Base-by-base conservation (phyloP, 192 early-diverging fungal genomes). In the Gigaspora rosea region DNA sequence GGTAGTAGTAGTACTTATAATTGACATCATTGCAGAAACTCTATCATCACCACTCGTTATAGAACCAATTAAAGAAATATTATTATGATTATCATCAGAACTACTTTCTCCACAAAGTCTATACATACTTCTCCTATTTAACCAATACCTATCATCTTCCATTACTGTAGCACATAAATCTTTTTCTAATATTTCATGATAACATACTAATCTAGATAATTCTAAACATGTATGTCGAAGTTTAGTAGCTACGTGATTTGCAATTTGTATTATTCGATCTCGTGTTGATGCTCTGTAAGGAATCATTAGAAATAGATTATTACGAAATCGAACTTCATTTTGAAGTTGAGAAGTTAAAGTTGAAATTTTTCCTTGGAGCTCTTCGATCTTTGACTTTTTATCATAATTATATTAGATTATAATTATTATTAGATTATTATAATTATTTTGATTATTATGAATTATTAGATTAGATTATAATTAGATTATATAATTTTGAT, bases 151-250 rank as follows among this genome's bases (percentile, higher is more conserved):
- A 46, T 51, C 35, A 56, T 76, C 64, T 15, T 76, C 75, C 75
- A 76, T 76, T 6, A 76, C 75, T 4, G 75, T 64, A 16, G 35
- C 41, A 56, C 75, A 76, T 76, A 76, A 76, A 76, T 76, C 75
- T 76, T 76, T 76, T 75, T 93, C 90, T 32, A 94, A 57, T 64
- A 92, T 88, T 47, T 91, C 90, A 12, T 89, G 86, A 82, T 92
- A 94, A 71, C 93, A 94, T 18, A 88, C 87, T 22, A 93, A 77
- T 41, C 89, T 83, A 58, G 87, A 89, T 52, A 91, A 79, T n/a
- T 83, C 76, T 50, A 94, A 69, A 50, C 89, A 89, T 18, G 88
- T 82, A 22, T 85, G 82, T 70, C 83, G 84, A 32, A 94, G 78
- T 33, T 84, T 80, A 69, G 81, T 82, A 1, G 88, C 87, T 2